A percentile compares a stretch with the other conserved stretches of the same genome.
Conservation (phyloP, 169 alveolate species). For the Cryptosporidium canis region DNA sequence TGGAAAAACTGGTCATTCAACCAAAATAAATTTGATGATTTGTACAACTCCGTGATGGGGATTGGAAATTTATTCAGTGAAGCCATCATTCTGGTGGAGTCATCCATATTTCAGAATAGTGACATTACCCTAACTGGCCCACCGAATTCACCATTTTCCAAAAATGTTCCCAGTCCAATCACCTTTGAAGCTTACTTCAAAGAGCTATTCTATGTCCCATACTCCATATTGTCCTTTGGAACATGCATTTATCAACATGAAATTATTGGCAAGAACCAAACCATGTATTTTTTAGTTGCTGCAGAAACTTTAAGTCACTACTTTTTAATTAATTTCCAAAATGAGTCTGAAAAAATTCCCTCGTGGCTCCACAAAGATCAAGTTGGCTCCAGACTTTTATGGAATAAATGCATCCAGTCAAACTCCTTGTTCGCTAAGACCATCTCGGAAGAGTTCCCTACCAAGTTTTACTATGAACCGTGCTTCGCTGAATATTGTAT, state of each 20-base stretch:
- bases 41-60: neutral
- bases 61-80: neutral
- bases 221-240: conserved; percentile 10
- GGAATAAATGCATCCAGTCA: neutral
- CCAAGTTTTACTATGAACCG: conserved; percentile 16
- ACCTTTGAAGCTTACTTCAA: conserved; percentile 7
- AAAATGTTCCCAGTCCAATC: neutral
- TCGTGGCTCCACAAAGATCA: conserved; percentile 6
- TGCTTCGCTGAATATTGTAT: neutral
- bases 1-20: conserved; percentile 21
- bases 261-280: neutral
- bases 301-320: conserved; percentile 7
- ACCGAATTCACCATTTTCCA: neutral
- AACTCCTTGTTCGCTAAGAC: neutral
- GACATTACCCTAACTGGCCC: neutral
- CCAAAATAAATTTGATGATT: conserved; percentile 24
- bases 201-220: conserved; percentile 30
- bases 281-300: conserved; percentile 13
- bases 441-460: neutral
- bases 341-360: neutral
- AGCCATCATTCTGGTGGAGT: neutral
- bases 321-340: neutral
- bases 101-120: neutral
- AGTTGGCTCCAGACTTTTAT: neutral
- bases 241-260: neutral